Conservation (phyloP, 139 green algal genomes). For the Closterium sp. region DNA sequence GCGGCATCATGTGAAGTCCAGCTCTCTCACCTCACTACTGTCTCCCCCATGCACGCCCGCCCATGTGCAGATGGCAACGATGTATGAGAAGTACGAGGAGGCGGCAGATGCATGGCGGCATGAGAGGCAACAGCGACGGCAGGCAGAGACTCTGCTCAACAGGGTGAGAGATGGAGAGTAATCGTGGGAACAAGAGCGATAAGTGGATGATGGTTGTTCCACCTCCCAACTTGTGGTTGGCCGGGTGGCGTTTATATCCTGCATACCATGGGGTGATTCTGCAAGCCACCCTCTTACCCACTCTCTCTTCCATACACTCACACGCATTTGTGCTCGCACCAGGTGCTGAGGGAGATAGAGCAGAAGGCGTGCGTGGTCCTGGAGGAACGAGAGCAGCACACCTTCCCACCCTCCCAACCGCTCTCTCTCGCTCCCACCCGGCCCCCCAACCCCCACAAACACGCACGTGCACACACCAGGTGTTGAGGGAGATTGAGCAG, state of each 20-base stretch:
- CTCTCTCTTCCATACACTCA: not conserved
- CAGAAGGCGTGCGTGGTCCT: constrained; percentile 3
- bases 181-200: not conserved
- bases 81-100: constrained; percentile 48
- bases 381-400: not conserved
- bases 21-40: too few relatives aligned
- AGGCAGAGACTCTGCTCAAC: constrained; percentile 19
- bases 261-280: not conserved
- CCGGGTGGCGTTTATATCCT: too few relatives aligned
- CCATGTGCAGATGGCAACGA: constrained; percentile 33
- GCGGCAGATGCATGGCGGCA: constrained; percentile 49
- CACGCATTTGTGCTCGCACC: not conserved
- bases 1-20: too few relatives aligned
- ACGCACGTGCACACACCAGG: not conserved
- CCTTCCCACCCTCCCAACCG: not conserved
- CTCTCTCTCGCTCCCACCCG: not conserved
- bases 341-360: constrained; percentile 20
- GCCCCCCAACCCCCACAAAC: too few relatives aligned
- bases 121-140: constrained; percentile 37
- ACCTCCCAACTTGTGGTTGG: not conserved
- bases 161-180: not conserved
- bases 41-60: not conserved
- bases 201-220: not conserved
- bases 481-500: constrained; percentile 23
- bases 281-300: not conserved